These are phyloP conservation scores for Trypethelium eluteriae DNA, from an alignment of 495 filamentous ascomycete genomes.

Conservation along the genomic window DNA sequence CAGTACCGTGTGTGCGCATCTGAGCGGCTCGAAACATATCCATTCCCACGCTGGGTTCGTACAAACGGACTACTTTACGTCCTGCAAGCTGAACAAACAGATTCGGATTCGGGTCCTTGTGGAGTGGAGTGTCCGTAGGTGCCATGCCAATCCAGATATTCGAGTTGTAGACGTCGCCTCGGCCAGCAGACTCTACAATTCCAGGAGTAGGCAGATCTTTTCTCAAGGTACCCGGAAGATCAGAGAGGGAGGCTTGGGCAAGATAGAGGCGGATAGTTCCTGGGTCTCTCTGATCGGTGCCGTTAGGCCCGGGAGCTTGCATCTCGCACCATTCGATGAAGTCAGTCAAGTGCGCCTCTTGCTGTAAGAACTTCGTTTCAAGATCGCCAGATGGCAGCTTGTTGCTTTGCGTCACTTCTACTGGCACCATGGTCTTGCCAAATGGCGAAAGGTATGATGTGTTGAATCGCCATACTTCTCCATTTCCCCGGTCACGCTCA, in stretches of 20 bases:
- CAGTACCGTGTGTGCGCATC: slow-evolving; percentile 34
- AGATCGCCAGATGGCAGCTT: neutral
- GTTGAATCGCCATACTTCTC: slow-evolving; percentile 7
- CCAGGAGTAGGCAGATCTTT: slow-evolving; percentile 62
- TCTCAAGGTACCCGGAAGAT: slow-evolving; percentile 54
- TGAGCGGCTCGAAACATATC: slow-evolving; percentile 53
- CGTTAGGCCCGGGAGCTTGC: neutral
- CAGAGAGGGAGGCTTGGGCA: slow-evolving; percentile 65
- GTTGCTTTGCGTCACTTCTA: slow-evolving; percentile 45
- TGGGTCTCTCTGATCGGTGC: neutral
- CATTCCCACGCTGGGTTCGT: slow-evolving; percentile 53
- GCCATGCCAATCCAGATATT: slow-evolving; percentile 83
- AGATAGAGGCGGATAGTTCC: slow-evolving; percentile 54
- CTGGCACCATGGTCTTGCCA: slow-evolving; percentile 47
- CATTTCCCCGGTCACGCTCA: neutral
- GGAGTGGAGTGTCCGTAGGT: slow-evolving; percentile 80
- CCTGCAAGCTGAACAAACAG: slow-evolving; percentile 78
- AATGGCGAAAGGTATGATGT: slow-evolving; percentile 47
- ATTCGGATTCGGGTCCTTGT: slow-evolving; percentile 91
- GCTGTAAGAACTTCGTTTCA: slow-evolving; percentile 42
- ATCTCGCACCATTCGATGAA: slow-evolving; percentile 48
- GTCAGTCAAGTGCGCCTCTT: slow-evolving; percentile 49
- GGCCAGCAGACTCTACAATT: slow-evolving; percentile 52
- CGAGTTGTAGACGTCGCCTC: slow-evolving; percentile 71
- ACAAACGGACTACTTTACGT: slow-evolving; percentile 63